Percentiles rank a stretch among this genome's conserved stretches.
Evolutionary conservation across 2,329 filamentous ascomycete genomes (phyloP).

Genomic region (Metarhizium album): DNA sequence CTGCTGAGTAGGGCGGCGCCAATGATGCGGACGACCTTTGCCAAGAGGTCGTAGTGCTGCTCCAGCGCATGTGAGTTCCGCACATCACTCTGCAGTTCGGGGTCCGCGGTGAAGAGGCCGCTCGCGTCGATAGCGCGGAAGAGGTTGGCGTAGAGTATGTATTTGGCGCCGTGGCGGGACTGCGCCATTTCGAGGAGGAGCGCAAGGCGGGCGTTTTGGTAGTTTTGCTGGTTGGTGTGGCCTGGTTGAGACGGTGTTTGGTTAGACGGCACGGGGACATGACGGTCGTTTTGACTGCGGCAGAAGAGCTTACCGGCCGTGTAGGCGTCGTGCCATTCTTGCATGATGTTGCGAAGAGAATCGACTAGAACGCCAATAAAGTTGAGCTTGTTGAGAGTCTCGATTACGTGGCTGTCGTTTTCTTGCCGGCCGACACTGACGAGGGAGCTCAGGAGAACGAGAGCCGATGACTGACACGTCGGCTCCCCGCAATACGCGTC

Average conservation of each 20-base stretch:
- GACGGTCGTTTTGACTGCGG: not conserved
- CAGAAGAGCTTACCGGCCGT: slow-evolving; percentile 35
- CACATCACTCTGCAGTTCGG: slow-evolving; percentile 76
- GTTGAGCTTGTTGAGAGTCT: slow-evolving; percentile 73
- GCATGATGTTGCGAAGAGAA: slow-evolving; percentile 65
- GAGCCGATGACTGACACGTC: slow-evolving; percentile 70
- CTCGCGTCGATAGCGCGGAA: slow-evolving; percentile 74
- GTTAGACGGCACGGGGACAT: not conserved
- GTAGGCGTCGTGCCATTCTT: slow-evolving; percentile 55
- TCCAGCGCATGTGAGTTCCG: slow-evolving; percentile 60
- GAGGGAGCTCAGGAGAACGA: slow-evolving; percentile 72
- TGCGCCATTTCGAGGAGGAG: slow-evolving; percentile 78
- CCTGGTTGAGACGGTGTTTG: slow-evolving; percentile 19
- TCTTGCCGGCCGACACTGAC: slow-evolving; percentile 64
- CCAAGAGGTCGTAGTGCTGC: slow-evolving; percentile 75
- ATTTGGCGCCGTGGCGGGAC: slow-evolving; percentile 70
- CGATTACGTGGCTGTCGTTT: slow-evolving; percentile 63
- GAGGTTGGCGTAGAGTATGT: slow-evolving; percentile 80
- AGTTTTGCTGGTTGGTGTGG: slow-evolving; percentile 35
- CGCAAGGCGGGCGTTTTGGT: slow-evolving; percentile 62
- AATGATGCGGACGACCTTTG: slow-evolving; percentile 70
- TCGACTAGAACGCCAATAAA: slow-evolving; percentile 87
- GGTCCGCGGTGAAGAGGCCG: slow-evolving; percentile 79
- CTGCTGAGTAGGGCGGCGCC: slow-evolving; percentile 71
- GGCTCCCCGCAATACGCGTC: slow-evolving; percentile 82